phyloP scores from a whole-genome alignment of 352 stramenopile genomes.

The Thalassiosira livingstoniorum region DNA sequence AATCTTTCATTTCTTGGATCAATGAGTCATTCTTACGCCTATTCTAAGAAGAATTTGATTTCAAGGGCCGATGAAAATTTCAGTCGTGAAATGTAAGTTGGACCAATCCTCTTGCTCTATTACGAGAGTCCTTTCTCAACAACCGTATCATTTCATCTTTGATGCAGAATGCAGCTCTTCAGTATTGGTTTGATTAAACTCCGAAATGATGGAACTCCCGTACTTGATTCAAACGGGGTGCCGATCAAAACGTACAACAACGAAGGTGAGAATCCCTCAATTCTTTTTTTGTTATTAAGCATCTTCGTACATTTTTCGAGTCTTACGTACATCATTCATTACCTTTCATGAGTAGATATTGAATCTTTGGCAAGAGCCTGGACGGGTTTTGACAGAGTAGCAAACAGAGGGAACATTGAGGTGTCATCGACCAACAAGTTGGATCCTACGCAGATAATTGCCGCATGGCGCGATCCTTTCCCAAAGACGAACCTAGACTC shows the following conservation, averaged over 20 bases:
- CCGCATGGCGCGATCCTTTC: constrained; percentile 71
- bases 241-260: constrained; percentile 70
- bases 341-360: constrained; percentile 69
- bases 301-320: too few species aligned
- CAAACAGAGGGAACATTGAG: constrained; percentile 53
- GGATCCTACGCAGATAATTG: constrained; percentile 62
- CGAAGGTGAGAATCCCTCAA: too few species aligned
- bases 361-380: constrained; percentile 66
- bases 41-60: too few species aligned
- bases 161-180: constrained; percentile 64
- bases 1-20: neutral
- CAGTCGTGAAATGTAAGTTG: too few species aligned
- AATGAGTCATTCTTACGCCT: too few species aligned
- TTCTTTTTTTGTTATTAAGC: too few species aligned
- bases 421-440: constrained; percentile 46
- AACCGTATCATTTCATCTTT: neutral
- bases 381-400: constrained; percentile 64
- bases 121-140: too few species aligned
- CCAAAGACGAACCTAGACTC: constrained; percentile 68
- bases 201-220: constrained; percentile 76
- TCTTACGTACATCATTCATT: too few species aligned
- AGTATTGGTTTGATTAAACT: constrained; percentile 74
- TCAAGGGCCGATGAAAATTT: too few species aligned
- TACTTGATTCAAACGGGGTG: constrained; percentile 49
- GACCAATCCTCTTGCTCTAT: too few species aligned